Evolutionary conservation across 75 land plant genomes (phyloP).

Genomic region (Pinus taeda): DNA sequence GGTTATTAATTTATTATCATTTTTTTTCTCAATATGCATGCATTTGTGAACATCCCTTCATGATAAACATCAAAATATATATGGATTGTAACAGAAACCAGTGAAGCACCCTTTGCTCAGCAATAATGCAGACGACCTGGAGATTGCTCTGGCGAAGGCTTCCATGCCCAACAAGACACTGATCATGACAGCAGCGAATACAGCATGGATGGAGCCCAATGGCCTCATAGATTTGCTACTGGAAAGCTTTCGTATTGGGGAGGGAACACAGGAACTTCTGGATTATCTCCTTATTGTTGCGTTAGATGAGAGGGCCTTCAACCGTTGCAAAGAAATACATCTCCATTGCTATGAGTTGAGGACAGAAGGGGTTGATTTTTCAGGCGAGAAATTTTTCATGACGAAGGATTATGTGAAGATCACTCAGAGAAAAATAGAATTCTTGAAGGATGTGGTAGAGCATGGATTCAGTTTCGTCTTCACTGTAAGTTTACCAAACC

Average conservation of each 20-base stretch:
- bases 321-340: slow-evolving; percentile 43
- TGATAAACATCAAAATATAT: too few species aligned
- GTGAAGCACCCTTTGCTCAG: too few species aligned
- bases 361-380: slow-evolving; percentile 39
- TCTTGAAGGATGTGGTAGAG: slow-evolving; percentile 33
- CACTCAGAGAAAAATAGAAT: slow-evolving; percentile 38
- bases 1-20: too few species aligned
- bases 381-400: slow-evolving; percentile 31
- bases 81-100: too few species aligned
- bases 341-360: slow-evolving; percentile 42
- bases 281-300: slow-evolving; percentile 51
- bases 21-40: too few species aligned
- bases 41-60: too few species aligned
- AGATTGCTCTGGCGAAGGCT: slow-evolving; percentile 29
- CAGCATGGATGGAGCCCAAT: slow-evolving; percentile 52
- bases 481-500: slow-evolving; percentile 12
- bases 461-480: slow-evolving; percentile 33
- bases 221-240: slow-evolving; percentile 72
- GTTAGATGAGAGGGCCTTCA: slow-evolving; percentile 62
- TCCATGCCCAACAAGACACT: slow-evolving; percentile 65
- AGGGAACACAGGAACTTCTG: slow-evolving; percentile 26
- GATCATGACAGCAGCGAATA: slow-evolving; percentile 65
- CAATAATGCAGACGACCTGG: slow-evolving; percentile 29
- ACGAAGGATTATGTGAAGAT: slow-evolving; percentile 34
- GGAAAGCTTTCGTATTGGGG: slow-evolving; percentile 57